Conservation (phyloP, 2,329 filamentous ascomycete species). For the Exophiala mesophila region DNA sequence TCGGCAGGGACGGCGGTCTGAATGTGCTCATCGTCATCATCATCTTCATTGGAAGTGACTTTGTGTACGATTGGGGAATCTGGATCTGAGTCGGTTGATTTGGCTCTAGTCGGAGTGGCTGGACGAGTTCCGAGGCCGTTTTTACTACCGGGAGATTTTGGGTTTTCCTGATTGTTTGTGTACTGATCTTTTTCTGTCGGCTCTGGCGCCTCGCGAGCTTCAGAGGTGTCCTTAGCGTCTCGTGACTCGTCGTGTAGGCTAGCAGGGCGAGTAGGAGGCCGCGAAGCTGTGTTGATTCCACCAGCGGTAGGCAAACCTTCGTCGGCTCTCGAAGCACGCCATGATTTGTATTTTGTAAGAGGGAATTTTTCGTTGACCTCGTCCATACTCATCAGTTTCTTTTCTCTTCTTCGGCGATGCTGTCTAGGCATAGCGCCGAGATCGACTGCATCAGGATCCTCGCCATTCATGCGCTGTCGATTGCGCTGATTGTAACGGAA, state of each 20-base stretch:
- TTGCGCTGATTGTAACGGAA: slow-evolving; percentile 97
- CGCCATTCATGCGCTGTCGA: slow-evolving; percentile 67
- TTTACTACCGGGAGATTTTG: slow-evolving; percentile 13
- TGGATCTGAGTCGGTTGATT: slow-evolving; percentile 21
- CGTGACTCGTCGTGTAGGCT: slow-evolving; percentile 58
- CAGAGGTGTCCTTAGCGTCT: slow-evolving; percentile 17
- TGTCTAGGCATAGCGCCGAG: slow-evolving; percentile 78
- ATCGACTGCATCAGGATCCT: slow-evolving; percentile 84
- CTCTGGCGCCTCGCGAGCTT: slow-evolving; percentile 12
- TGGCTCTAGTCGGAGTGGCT: slow-evolving; percentile 13
- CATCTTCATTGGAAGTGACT: slow-evolving; percentile 60
- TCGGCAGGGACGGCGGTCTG: slow-evolving; percentile 77
- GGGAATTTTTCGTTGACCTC: slow-evolving; percentile 98
- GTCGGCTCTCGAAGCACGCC: slow-evolving; percentile 77
- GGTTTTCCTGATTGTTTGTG: slow-evolving; percentile 13
- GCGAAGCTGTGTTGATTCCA: slow-evolving; percentile 62
- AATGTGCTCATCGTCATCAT: slow-evolving; percentile 74
- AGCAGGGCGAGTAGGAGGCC: slow-evolving; percentile 61
- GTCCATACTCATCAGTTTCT: slow-evolving; percentile 98
- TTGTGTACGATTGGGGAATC: slow-evolving; percentile 33
- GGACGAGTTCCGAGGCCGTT: slow-evolving; percentile 25
- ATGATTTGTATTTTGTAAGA: slow-evolving; percentile 91
- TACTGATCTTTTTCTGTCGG: slow-evolving; percentile 10
- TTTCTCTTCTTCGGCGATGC: slow-evolving; percentile 83
- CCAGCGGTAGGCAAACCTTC: slow-evolving; percentile 79